Base-by-base conservation (phyloP, 2,329 filamentous ascomycete species). In the Pseudocercospora vitis region DNA sequence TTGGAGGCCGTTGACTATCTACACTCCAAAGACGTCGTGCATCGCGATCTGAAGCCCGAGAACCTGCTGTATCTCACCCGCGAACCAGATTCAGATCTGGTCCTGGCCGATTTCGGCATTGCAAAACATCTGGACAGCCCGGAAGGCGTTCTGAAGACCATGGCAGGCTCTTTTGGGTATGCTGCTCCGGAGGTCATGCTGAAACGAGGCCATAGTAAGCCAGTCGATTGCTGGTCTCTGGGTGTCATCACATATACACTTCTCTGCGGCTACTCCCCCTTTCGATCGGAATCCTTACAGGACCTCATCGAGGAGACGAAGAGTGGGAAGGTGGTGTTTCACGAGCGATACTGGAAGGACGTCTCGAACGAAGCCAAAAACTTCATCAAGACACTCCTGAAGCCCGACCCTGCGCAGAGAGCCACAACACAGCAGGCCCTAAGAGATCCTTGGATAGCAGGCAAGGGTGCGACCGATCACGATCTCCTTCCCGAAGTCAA, bases 221-320 rank as follows among this genome's bases (percentile, higher is more conserved):
- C 94, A 3, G 94, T 97, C 28, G 94, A 99, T 70, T 96, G 99
- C 89, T 99, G 94, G 94, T 97, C 94, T 2, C 82, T 99, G 74
- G 94, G 94, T 58, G 94, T 99, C 67, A 99, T 99, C 68, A 97
- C 94, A 35, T 99, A 99, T 75, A 99, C 94, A 12, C 81, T 99
- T 23, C 87, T 99, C 48, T 99, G 95, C 71, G 94, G 94, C 63
- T 99, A 99, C 78, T 96, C 92, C 39, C 94, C 94, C 16, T 99
- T 99, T 82, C 86, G 94, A 63, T 94, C 91, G 58, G 94, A 99
- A 77, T 96, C 89, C 67, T 79, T 99, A 45, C 82, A 87, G 61
- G 94, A 97, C 66, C 80, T 99, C 61, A 95, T 99, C 62, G 89
- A 96, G 59, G 94, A 99, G 75, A 97, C 91, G 76, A 90, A 84